These are phyloP conservation scores for Pythium grandisporangium DNA, from an alignment of 352 stramenopile species.

Conservation along the genomic window DNA sequence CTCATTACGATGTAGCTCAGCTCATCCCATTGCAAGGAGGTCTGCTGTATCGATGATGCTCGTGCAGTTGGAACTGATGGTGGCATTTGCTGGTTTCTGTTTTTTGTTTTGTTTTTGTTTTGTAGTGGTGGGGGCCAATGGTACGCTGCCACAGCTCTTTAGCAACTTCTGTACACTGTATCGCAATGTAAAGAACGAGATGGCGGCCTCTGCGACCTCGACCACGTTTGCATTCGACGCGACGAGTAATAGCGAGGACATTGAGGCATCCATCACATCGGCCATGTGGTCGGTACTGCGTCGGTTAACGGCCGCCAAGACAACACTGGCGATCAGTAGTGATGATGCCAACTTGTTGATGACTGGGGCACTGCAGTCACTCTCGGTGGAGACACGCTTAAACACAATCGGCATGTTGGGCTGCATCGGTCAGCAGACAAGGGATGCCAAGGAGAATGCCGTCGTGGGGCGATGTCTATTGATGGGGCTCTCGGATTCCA, in stretches of 20 bases:
- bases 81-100: no score
- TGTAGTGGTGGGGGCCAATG: constrained; percentile 13
- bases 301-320: constrained; percentile 39
- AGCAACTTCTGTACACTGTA: constrained; percentile 72
- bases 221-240: constrained; percentile 25
- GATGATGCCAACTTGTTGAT: constrained; percentile 70
- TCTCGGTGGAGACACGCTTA: constrained; percentile 55
- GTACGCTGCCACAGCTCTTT: constrained; percentile 63
- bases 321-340: constrained; percentile 34
- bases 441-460: constrained; percentile 51
- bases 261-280: constrained; percentile 57
- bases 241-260: constrained; percentile 35
- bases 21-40: no score
- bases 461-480: constrained; percentile 57
- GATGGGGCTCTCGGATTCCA: constrained; percentile 49
- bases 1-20: no score
- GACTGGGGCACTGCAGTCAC: constrained; percentile 43
- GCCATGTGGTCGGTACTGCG: constrained; percentile 69
- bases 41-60: no score
- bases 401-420: constrained; percentile 75
- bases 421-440: constrained; percentile 64
- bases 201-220: no score
- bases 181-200: constrained; percentile 43
- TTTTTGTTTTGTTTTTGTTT: no score
- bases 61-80: no score